Percentiles rank a stretch among this genome's conserved stretches.
Evolutionary conservation across 495 filamentous ascomycete genomes (phyloP).

Genomic region (Podospora didyma): DNA sequence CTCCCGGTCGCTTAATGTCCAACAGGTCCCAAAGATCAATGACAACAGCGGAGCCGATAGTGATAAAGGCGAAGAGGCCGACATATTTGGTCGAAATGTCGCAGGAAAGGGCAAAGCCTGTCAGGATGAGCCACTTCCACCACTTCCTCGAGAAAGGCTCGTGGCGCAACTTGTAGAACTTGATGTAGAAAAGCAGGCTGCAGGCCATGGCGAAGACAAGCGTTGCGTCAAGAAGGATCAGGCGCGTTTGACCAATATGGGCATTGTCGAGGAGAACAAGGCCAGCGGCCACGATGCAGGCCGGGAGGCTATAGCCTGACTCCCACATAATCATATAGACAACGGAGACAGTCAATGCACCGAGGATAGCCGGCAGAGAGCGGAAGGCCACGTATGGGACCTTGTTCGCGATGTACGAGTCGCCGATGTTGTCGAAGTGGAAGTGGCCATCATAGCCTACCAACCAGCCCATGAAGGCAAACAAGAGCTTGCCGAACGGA

Average conservation of each 20-base stretch:
- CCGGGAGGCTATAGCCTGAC: constrained; percentile 92
- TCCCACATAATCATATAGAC: constrained; percentile 99
- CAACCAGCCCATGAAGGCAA: constrained; percentile 94
- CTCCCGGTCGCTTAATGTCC: constrained; percentile 75
- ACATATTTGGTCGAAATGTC: constrained; percentile 99
- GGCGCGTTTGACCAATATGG: constrained; percentile 91
- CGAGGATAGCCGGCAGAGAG: constrained; percentile 86
- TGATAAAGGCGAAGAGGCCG: constrained; percentile 93
- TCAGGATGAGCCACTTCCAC: constrained; percentile 99
- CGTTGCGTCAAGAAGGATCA: constrained; percentile 93
- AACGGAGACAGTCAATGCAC: constrained; percentile 88
- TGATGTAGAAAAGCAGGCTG: constrained; percentile 88
- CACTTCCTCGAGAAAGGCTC: constrained; percentile 88
- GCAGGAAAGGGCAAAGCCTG: constrained; percentile 89
- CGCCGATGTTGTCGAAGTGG: constrained; percentile 98
- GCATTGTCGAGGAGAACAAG: constrained; percentile 96
- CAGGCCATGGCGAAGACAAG: constrained; percentile 94
- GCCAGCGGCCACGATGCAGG: constrained; percentile 79
- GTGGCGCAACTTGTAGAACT: constrained; percentile 95
- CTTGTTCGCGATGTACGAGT: constrained; percentile 95
- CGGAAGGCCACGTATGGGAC: constrained; percentile 96
- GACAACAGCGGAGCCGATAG: constrained; percentile 86
- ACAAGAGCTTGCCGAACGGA: constrained; percentile 86
- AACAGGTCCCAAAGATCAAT: constrained; percentile 95
- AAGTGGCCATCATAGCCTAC: constrained; percentile 94